Conservation (phyloP, 139 green algal species). For the Coccomyxa sp. region DNA sequence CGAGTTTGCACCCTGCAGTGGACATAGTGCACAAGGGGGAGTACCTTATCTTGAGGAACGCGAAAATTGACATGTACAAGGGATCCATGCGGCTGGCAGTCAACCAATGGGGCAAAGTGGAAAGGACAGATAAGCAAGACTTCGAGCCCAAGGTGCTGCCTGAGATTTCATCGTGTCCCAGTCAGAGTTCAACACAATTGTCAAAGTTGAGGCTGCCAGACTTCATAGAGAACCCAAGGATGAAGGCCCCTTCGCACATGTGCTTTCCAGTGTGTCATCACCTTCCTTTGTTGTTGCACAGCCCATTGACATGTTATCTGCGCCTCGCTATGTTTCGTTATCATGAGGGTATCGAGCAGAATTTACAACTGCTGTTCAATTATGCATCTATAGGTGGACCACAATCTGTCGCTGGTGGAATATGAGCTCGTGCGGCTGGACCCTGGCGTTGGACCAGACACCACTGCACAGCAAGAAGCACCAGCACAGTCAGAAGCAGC, state of each 20-base stretch:
- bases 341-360: background rate
- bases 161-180: background rate
- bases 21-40: constrained; percentile 60
- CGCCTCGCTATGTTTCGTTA: no score
- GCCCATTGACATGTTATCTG: no score
- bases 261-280: background rate
- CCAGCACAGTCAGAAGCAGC: no score
- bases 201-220: background rate
- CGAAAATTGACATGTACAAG: constrained; percentile 89
- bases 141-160: constrained; percentile 58
- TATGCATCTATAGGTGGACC: constrained; percentile 50
- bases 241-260: background rate
- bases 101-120: constrained; percentile 68
- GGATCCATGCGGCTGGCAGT: constrained; percentile 85
- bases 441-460: background rate
- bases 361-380: background rate
- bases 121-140: constrained; percentile 31
- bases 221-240: background rate
- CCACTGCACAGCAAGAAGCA: no score
- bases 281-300: background rate
- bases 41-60: constrained; percentile 71
- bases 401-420: constrained; percentile 88
- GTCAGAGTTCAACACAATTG: background rate
- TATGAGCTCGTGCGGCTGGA: constrained; percentile 76
- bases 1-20: constrained; percentile 45